Conservation (phyloP, 208 protist species). For the Trypanosoma platydactyli region DNA sequence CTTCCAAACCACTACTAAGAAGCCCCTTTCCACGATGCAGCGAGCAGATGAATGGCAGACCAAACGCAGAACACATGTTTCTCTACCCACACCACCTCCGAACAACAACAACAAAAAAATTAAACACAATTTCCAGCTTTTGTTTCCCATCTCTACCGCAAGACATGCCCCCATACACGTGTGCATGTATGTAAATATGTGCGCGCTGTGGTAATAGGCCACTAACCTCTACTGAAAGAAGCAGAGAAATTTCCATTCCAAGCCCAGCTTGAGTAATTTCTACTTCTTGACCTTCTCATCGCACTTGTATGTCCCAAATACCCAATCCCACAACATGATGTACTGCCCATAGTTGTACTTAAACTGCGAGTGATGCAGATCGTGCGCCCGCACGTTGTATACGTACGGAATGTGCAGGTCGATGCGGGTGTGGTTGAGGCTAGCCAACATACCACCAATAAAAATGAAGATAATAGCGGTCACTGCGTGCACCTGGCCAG, state of each 20-base stretch:
- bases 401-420: constrained; percentile 77
- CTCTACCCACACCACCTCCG: too few species aligned
- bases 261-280: background rate
- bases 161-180: too few species aligned
- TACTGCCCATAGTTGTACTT: constrained; percentile 92
- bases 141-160: too few species aligned
- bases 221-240: too few species aligned
- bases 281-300: background rate
- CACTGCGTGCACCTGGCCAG: constrained; percentile 63
- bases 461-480: constrained; percentile 75
- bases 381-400: constrained; percentile 86
- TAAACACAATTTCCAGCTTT: too few species aligned
- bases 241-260: background rate
- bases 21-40: too few species aligned
- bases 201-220: too few species aligned
- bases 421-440: constrained; percentile 91
- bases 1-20: too few species aligned
- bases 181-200: too few species aligned
- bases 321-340: constrained; percentile 92
- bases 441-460: constrained; percentile 79
- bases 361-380: constrained; percentile 88
- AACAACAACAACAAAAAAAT: too few species aligned
- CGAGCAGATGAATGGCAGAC: too few species aligned
- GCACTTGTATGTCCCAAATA: constrained; percentile 81
- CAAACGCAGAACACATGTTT: too few species aligned